A percentile compares a stretch with the other conserved stretches of the same genome.
These are phyloP conservation scores for Fusarium pilosicola DNA, from an alignment of 2,329 filamentous ascomycete species.

Conservation along the genomic window DNA sequence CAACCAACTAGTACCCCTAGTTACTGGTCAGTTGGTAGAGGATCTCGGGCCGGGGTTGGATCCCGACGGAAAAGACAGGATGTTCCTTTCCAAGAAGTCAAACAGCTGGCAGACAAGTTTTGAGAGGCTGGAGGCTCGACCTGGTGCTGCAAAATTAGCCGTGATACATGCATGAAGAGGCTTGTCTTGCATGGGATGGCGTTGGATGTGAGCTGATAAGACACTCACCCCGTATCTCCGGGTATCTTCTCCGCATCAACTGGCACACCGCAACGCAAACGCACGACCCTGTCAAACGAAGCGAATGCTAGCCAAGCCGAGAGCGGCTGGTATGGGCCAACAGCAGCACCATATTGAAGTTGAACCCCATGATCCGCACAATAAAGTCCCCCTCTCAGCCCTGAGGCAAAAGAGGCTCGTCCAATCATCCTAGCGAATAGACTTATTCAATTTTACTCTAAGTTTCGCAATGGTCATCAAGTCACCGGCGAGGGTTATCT, in stretches of 20 bases:
- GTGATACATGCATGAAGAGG: slow-evolving; percentile 1
- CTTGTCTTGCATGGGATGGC: background rate
- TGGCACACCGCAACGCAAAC: slow-evolving; percentile 25
- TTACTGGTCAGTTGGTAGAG: slow-evolving; percentile 6
- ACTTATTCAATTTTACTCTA: background rate
- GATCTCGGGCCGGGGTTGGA: slow-evolving; percentile 23
- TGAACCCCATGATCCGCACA: slow-evolving; percentile 16
- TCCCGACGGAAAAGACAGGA: slow-evolving; percentile 24
- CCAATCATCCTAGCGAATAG: slow-evolving; percentile 5
- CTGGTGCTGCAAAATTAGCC: background rate
- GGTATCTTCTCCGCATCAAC: slow-evolving; percentile 20
- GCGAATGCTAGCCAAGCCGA: slow-evolving; percentile 17
- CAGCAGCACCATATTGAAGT: slow-evolving; percentile 7
- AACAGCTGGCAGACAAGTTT: background rate
- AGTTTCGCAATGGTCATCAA: background rate
- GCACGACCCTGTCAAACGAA: slow-evolving; percentile 15
- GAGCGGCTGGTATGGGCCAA: slow-evolving; percentile 29
- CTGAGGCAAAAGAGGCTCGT: background rate
- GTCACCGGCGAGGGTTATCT: background rate
- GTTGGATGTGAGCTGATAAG: slow-evolving; percentile 29
- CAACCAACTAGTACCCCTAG: background rate
- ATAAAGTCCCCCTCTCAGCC: background rate
- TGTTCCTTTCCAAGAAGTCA: background rate
- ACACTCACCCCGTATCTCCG: slow-evolving; percentile 9
- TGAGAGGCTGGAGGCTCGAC: background rate